Conservation (phyloP, 768 basidiomycete genomes). For the Zangia roseola region DNA sequence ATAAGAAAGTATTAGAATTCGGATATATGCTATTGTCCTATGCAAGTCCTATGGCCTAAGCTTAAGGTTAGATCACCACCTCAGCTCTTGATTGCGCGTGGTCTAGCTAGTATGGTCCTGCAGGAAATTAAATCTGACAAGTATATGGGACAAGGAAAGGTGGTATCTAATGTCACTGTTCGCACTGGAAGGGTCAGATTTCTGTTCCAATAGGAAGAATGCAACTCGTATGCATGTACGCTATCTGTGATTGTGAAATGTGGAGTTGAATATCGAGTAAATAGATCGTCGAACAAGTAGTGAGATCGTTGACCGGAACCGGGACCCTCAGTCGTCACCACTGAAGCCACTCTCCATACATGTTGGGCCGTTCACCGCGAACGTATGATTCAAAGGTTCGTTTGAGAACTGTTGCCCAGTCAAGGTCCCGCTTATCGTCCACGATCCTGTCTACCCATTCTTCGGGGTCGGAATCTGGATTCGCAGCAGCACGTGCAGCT, state of each 20-base stretch:
- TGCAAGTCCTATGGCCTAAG: constrained; percentile 17
- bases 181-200: constrained; percentile 21
- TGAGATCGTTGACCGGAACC: constrained; percentile 7
- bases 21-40: constrained; percentile 27
- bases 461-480: constrained; percentile 31
- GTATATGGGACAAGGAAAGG: constrained; percentile 28
- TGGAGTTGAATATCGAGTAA: constrained; percentile 25
- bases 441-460: constrained; percentile 43
- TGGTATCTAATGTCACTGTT: constrained; percentile 30
- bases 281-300: constrained; percentile 27
- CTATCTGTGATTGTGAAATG: constrained; percentile 27
- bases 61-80: constrained; percentile 12
- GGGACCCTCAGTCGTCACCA: constrained; percentile 37
- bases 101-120: constrained; percentile 20
- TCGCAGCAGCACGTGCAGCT: constrained; percentile 50
- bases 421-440: constrained; percentile 77
- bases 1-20: constrained; percentile 24
- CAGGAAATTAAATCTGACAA: constrained; percentile 17
- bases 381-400: constrained; percentile 93
- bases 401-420: constrained; percentile 94
- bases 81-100: constrained; percentile 3
- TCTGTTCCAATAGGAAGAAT: constrained; percentile 32
- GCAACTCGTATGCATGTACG: constrained; percentile 27
- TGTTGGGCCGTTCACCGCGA: constrained; percentile 88
- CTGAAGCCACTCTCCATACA: constrained; percentile 85